A percentile compares a stretch with the other conserved stretches of the same genome.
phyloP scores from a whole-genome alignment of 176 grass and related monocot genomes.

The Hsuehochloa calcarea region DNA sequence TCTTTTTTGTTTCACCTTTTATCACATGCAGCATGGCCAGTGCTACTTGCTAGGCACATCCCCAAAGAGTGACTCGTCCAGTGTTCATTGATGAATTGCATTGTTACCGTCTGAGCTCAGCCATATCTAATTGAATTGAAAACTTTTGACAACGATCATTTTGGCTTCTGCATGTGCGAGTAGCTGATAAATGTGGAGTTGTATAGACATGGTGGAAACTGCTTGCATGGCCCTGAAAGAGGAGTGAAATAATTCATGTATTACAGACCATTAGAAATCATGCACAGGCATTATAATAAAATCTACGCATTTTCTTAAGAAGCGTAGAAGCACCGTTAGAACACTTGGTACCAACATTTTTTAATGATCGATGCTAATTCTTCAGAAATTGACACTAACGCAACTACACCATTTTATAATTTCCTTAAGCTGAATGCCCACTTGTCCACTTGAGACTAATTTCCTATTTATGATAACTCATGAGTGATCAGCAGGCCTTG shows the following conservation, averaged over 20 bases:
- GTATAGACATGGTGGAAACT: not conserved
- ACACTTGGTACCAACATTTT: not conserved
- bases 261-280: not conserved
- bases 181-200: not conserved
- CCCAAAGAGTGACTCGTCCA: not conserved
- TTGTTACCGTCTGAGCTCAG: not conserved
- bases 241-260: not conserved
- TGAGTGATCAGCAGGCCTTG: constrained; percentile 41
- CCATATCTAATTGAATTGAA: not conserved
- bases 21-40: constrained; percentile 39
- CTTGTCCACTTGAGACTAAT: not conserved
- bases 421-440: not conserved
- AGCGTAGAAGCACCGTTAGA: not conserved
- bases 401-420: not conserved
- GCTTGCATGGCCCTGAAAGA: not conserved
- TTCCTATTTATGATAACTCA: not conserved
- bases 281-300: not conserved
- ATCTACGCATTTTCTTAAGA: not conserved
- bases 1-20: constrained; percentile 28
- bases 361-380: not conserved
- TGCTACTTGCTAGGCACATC: constrained; percentile 14
- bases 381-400: not conserved
- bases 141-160: not conserved
- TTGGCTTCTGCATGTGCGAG: not conserved
- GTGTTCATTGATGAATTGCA: not conserved